These are phyloP conservation scores for Cephalotrichum gorgonifer DNA, from an alignment of 2,329 filamentous ascomycete genomes.

Conservation along the genomic window DNA sequence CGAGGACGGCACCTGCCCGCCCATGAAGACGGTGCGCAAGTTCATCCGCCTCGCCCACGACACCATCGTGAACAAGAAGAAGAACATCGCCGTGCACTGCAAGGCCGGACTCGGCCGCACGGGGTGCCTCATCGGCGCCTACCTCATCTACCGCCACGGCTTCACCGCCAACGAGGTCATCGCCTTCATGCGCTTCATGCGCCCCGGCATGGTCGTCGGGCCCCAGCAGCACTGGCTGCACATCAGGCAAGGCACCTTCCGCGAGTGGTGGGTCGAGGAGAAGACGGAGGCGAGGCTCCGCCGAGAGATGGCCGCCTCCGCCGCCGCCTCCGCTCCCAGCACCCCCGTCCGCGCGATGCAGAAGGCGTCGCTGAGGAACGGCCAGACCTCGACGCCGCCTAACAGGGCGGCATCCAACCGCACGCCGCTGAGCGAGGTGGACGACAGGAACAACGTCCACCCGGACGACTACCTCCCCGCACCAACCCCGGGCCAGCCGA, in stretches of 20 bases:
- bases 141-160: slow-evolving; percentile 92
- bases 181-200: slow-evolving; percentile 98
- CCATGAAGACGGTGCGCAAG: slow-evolving; percentile 77
- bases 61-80: slow-evolving; percentile 83
- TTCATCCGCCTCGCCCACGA: slow-evolving; percentile 94
- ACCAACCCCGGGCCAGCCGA: slow-evolving; percentile 88
- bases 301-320: slow-evolving; percentile 44
- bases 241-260: slow-evolving; percentile 89
- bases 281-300: slow-evolving; percentile 61
- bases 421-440: slow-evolving; percentile 86
- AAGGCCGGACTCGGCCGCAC: slow-evolving; percentile 94
- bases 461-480: slow-evolving; percentile 89
- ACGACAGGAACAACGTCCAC: slow-evolving; percentile 59
- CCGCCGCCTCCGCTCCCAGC: slow-evolving; percentile 36
- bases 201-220: slow-evolving; percentile 96
- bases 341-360: slow-evolving; percentile 53
- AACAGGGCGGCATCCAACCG: slow-evolving; percentile 67
- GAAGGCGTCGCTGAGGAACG: slow-evolving; percentile 48
- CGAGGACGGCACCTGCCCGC: slow-evolving; percentile 92
- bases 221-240: slow-evolving; percentile 99
- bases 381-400: slow-evolving; percentile 72
- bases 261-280: slow-evolving; percentile 97
- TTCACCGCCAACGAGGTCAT: slow-evolving; percentile 98
- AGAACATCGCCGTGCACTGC: slow-evolving; percentile 94
- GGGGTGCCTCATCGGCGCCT: slow-evolving; percentile 92